Base-by-base conservation (phyloP, 148 eudicot species). In the Silene conica region DNA sequence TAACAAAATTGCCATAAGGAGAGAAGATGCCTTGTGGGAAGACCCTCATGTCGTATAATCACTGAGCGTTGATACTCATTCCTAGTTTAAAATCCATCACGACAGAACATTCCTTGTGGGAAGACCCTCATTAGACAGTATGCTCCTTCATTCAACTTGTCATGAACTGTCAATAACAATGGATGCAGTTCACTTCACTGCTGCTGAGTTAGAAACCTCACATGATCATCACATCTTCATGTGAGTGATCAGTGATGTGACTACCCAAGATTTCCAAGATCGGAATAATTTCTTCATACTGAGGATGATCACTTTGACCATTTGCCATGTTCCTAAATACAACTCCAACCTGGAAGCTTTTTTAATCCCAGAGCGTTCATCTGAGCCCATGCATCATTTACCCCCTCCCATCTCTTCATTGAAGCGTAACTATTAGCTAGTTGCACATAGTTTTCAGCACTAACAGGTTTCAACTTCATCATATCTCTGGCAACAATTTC, bases 271-370 rank as follows among this genome's bases (percentile, higher is more conserved):
- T 81, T 76, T 80, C 82, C 80, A 93, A 69, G 43, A 83, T 69
- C 56, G 46, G 79, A 54, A 79, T 48, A 54, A 88, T 85, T 5
- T 88, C 90, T 59, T 83, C 92, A 55, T 73, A 74, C 20, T 76
- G 85, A n/a, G 92, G 87, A 82, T 91, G 95, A 67, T 83, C 89
- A 70, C 81, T 80, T 12, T 91, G 92, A 64, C 82, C 86, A 15
- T 73, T 67, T 76, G 25, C 98, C 95, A 63, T 86, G 87, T 78
- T 81, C 77, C 45, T 91, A 90, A 77, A 89, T 78, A 75, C 78
- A 85, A 78, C 98, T 93, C 98, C 98, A 91, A 56, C 91, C 97
- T 7, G 97, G 97, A 73, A 85, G 77, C 75, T 91, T 93, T 79
- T 70, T 89, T 56, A 91, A 73, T 43, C 97, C 98, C 79, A 86